These are phyloP conservation scores for Pyronema omphalodes DNA, from an alignment of 495 filamentous ascomycete genomes.

Conservation along the genomic window DNA sequence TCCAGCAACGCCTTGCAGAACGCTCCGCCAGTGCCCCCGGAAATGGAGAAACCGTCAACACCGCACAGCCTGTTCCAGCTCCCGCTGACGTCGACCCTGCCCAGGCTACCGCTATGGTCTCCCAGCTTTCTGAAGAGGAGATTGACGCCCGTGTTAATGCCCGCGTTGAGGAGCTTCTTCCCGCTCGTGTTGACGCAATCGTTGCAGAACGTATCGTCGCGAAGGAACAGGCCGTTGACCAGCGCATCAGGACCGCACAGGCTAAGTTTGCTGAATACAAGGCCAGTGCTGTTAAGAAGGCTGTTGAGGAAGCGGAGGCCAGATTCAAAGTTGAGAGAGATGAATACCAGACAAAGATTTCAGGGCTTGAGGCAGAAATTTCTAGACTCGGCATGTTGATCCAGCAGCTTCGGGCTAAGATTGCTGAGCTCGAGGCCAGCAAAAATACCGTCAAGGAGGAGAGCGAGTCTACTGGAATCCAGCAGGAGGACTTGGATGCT, in stretches of 20 bases:
- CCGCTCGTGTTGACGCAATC: background rate
- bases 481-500: slow-evolving; percentile 12
- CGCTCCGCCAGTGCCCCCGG: slow-evolving; percentile 12
- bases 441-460: background rate
- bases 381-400: slow-evolving; percentile 14
- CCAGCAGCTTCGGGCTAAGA: slow-evolving; percentile 7
- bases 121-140: slow-evolving; percentile 2
- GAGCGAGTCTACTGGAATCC: background rate
- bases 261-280: slow-evolving; percentile 27
- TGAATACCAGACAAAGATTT: slow-evolving; percentile 13
- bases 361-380: slow-evolving; percentile 15
- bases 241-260: slow-evolving; percentile 17
- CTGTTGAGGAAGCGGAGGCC: slow-evolving; percentile 22
- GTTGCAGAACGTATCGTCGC: slow-evolving; percentile 1
- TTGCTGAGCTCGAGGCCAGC: slow-evolving; percentile 1
- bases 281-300: slow-evolving; percentile 33
- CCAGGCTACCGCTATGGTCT: background rate
- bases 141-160: background rate
- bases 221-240: slow-evolving; percentile 13
- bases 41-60: slow-evolving; percentile 21
- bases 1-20: slow-evolving; percentile 30
- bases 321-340: slow-evolving; percentile 9
- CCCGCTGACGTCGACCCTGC: background rate
- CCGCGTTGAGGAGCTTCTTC: slow-evolving; percentile 4
- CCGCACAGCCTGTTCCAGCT: background rate